These are phyloP conservation scores for Solanum chiquidenum DNA, from an alignment of 257 asterid species.

Conservation along the genomic window DNA sequence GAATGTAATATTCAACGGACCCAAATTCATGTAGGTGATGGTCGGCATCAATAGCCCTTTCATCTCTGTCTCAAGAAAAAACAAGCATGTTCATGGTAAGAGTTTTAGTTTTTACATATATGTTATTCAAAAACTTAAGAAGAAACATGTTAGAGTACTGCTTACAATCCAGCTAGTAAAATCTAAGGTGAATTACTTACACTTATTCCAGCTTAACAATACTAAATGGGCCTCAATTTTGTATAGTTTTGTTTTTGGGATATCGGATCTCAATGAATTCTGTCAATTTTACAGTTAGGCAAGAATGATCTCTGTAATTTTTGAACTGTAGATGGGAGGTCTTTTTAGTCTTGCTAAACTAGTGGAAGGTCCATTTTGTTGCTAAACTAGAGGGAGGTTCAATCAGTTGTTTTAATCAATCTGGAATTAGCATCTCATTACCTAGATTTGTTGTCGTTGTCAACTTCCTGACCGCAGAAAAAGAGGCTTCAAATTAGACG, in stretches of 20 bases:
- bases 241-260: neutral
- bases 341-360: neutral
- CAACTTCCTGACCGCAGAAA: neutral
- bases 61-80: constrained; percentile 32
- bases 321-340: neutral
- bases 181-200: neutral
- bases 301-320: neutral
- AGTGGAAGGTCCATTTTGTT: neutral
- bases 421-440: neutral
- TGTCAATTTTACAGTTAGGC: neutral
- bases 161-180: neutral
- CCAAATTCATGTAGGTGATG: constrained; percentile 80
- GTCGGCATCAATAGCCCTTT: constrained; percentile 48
- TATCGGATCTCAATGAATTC: neutral
- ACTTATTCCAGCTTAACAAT: neutral
- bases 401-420: neutral
- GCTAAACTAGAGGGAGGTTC: neutral
- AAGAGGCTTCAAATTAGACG: neutral
- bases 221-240: neutral
- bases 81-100: neutral
- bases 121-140: neutral
- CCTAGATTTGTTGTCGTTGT: neutral
- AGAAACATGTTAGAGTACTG: neutral
- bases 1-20: constrained; percentile 68
- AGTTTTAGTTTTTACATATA: neutral